Conservation (phyloP, 2,329 filamentous ascomycete species). For the Plenodomus lindquistii region DNA sequence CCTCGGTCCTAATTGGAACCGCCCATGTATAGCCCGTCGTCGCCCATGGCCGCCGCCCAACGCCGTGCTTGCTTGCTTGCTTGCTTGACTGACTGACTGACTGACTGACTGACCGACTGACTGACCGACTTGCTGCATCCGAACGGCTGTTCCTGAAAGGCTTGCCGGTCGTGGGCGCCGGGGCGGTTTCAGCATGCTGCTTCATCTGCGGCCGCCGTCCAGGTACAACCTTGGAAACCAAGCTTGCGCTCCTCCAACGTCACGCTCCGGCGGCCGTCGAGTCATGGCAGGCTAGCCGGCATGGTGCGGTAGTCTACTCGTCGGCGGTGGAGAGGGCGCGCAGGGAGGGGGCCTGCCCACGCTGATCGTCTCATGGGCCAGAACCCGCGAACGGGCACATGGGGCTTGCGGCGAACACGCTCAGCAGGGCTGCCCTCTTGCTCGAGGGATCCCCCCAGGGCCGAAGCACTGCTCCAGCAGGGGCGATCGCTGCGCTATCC, state of each 20-base stretch:
- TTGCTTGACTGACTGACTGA: background rate
- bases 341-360: conserved; percentile 13
- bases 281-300: conserved; percentile 25
- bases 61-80: background rate
- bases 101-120: too few species aligned
- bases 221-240: conserved; percentile 41
- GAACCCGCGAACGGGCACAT: conserved; percentile 33
- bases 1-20: conserved; percentile 16
- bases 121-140: conserved; percentile 5
- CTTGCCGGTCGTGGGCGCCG: conserved; percentile 9
- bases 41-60: conserved; percentile 2
- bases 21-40: too few species aligned
- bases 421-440: conserved; percentile 35
- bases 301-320: conserved; percentile 36
- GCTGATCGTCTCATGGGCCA: conserved; percentile 45
- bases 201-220: conserved; percentile 29
- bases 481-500: conserved; percentile 37
- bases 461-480: conserved; percentile 31
- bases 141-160: conserved; percentile 19
- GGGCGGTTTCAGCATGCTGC: conserved; percentile 25
- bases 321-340: conserved; percentile 19
- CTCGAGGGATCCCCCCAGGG: conserved; percentile 13
- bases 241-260: conserved; percentile 26
- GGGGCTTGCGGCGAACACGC: conserved; percentile 34
- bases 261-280: conserved; percentile 17